Base-by-base conservation (phyloP, 2,329 filamentous ascomycete genomes). In the Diaporthe sp. region DNA sequence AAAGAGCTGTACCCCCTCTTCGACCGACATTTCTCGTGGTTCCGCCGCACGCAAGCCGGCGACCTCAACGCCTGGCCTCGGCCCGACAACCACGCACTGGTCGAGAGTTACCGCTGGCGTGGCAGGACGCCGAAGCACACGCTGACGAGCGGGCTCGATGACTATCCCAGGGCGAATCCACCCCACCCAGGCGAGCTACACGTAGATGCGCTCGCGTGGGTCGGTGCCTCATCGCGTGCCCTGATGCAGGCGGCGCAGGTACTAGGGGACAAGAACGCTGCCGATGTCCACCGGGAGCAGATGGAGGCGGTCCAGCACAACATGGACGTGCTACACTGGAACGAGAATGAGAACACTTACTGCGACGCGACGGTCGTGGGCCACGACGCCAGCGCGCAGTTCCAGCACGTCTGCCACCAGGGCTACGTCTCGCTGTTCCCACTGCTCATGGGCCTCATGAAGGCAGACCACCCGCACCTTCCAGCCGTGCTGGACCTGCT, bases 111-210 rank as follows among this genome's bases (percentile, higher is more conserved):
- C 83, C 91, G 96, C 77, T 98, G 96, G 96, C 92, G 94, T 65
- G 96, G 96, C 76, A 93, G 96, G 68, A 95, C 93, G 8, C 90
- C 94, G 37, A 91, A 92, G 70, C 96, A 98, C 81, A 92, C 96
- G 72, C 87, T 98, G 51, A 96, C 96, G 3, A 97, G 94, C 51
- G 96, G 96, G 8, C 89, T 98, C 1, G 96, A 98, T 79, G 96
- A 98, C 84, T 98, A 98, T 79, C 96, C 96, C 50, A 93, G 96
- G 65, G 88, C 96, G 8, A 94, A 97, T 82, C 95, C 95, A n/a
- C 96, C 96, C 35, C 95, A 97, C 81, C 95, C 95, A 0, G 95
- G 94, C 79, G 96, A 98, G 89, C 88, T 98, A 44, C 95, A 98
- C 81, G 92, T 96, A 27, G 96, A 98, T 82, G 87, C 98, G 66